These are phyloP conservation scores for Zasmidium angulare DNA, from an alignment of 2,329 filamentous ascomycete genomes.

Conservation along the genomic window DNA sequence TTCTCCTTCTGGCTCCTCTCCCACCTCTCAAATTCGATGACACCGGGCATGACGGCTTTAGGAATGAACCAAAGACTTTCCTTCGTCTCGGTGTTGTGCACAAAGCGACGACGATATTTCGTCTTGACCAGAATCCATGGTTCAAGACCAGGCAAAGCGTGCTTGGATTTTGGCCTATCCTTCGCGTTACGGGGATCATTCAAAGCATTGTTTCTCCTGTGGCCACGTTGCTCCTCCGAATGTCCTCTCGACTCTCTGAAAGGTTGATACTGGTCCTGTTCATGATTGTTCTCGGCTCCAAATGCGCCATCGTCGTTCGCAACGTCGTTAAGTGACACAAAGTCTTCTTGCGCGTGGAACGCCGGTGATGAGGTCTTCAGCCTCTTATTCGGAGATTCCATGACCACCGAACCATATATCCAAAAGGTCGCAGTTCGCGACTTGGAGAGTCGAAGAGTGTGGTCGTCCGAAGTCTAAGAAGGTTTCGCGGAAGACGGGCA, in stretches of 20 bases:
- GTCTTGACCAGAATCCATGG: conserved; percentile 94
- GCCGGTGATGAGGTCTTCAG: conserved; percentile 22
- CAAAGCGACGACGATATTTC: conserved; percentile 83
- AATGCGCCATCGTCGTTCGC: conserved; percentile 17
- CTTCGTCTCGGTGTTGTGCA: conserved; percentile 82
- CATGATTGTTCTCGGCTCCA: conserved; percentile 11
- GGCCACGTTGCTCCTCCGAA: background rate
- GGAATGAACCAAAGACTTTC: conserved; percentile 96
- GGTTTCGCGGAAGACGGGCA: background rate
- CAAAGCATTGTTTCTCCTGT: conserved; percentile 13
- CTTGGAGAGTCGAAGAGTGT: background rate
- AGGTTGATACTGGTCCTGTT: conserved; percentile 6
- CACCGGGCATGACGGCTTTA: conserved; percentile 75
- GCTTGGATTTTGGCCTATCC: conserved; percentile 79
- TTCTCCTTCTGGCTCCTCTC: conserved; percentile 67
- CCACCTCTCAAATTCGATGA: conserved; percentile 65
- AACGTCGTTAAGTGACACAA: conserved; percentile 24
- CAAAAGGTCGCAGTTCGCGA: background rate
- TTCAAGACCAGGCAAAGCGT: conserved; percentile 74
- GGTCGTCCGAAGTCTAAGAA: background rate
- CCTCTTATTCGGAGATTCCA: conserved; percentile 30
- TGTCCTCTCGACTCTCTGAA: conserved; percentile 10
- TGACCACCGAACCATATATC: background rate
- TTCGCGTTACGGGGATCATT: conserved; percentile 39
- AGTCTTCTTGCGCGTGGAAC: conserved; percentile 25